phyloP scores from a whole-genome alignment of 2,329 filamentous ascomycete genomes.

The Aspergillus sp. region DNA sequence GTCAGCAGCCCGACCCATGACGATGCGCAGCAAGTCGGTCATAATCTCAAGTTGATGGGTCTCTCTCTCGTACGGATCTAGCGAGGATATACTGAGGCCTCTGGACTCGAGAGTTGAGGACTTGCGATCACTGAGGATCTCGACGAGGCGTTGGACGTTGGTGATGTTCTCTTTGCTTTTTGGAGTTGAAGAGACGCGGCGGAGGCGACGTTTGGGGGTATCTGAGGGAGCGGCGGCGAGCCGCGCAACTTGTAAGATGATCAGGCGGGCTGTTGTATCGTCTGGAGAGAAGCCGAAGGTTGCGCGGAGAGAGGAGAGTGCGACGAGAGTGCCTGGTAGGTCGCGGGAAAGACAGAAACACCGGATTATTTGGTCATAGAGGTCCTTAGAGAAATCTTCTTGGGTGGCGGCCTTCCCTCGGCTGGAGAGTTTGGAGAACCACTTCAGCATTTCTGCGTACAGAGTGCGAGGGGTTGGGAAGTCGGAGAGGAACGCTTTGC shows the following conservation, averaged over 20 bases:
- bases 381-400: conserved; percentile 45
- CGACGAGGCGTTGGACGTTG: conserved; percentile 46
- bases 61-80: conserved; percentile 38
- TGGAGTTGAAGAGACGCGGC: conserved; percentile 41
- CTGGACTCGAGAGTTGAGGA: conserved; percentile 30
- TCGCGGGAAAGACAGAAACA: conserved; percentile 53
- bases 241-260: conserved; percentile 52
- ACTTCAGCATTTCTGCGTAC: conserved; percentile 52
- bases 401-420: conserved; percentile 28
- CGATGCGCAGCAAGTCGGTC: conserved; percentile 40
- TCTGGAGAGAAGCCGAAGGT: conserved; percentile 48
- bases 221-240: conserved; percentile 37
- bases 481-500: conserved; percentile 45
- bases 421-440: conserved; percentile 37
- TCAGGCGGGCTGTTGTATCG: conserved; percentile 46
- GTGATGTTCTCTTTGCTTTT: conserved; percentile 46
- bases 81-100: conserved; percentile 34
- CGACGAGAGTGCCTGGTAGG: conserved; percentile 50
- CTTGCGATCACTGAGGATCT: conserved; percentile 42
- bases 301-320: conserved; percentile 46
- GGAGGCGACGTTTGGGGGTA: conserved; percentile 37
- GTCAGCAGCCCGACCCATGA: conserved; percentile 35
- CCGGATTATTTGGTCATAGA: conserved; percentile 54
- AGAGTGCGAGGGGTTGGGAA: conserved; percentile 48
- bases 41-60: conserved; percentile 46